Base-by-base conservation (phyloP, 495 filamentous ascomycete species). In the Friedmanniomyces simplex region DNA sequence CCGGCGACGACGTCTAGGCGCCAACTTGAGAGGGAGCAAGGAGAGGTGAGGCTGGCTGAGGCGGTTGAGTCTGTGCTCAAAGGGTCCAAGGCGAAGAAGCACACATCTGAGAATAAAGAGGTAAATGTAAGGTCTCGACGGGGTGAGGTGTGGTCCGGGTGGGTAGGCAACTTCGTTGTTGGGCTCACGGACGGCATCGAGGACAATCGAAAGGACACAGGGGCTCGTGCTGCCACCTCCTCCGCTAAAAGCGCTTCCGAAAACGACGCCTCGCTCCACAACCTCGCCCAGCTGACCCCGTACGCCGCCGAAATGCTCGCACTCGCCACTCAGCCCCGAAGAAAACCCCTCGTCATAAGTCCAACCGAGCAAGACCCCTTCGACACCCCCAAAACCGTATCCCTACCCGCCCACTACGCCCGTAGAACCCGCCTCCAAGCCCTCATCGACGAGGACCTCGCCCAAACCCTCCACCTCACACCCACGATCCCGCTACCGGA, bases 111-210 rank as follows among this genome's bases (percentile, higher is more conserved):
- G n/a, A n/a, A n/a, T n/a, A n/a, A n/a, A n/a, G n/a, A n/a, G n/a
- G n/a, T n/a, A n/a, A n/a, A n/a, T n/a, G 16, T 12, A 37, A 20
- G 28, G 20, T 55, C 37, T 12, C 2, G 4, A 13, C 42, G 32
- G 26, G 49, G 26, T 20, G 51, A 32, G 43, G n/a, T 55, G 22
- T 60, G 42, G 22, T 37, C 36, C 25, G 57, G 28, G 1, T 49
- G n/a, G 50, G 57, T 50, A 14, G 57, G 57, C 22, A 60, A 60
- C 18, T 60, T 60, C 25, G 51, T 22, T 16, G 21, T 60, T 28
- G 57, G 57, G 8, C 16, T 58, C 1, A 14, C 5, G 13, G 47
- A 58, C 24, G 36, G 41, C 21, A 2, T 26, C 6, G 39, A 4
- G 5, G 3, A 39, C 22, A 42, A 5, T 20, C 16, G 13, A 22